Percentiles rank a stretch among this genome's conserved stretches.
phyloP scores from a whole-genome alignment of 2,329 filamentous ascomycete genomes.

The Coniochaeta sp. region DNA sequence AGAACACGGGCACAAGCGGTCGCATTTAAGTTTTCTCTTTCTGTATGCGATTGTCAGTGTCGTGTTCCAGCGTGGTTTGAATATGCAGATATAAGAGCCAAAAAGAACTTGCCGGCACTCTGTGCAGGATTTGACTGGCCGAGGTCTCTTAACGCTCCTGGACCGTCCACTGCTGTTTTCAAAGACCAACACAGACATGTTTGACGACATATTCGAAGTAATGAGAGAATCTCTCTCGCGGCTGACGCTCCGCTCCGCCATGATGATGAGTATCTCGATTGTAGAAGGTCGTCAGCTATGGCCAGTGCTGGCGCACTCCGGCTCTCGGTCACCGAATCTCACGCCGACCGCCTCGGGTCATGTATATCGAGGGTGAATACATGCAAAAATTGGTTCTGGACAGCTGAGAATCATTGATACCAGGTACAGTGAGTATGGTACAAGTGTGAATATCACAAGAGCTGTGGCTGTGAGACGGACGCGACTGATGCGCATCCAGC shows the following conservation, averaged over 20 bases:
- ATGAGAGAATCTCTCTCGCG: not conserved
- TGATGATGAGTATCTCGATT: not conserved
- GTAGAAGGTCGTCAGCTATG: not conserved
- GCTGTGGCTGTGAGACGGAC: not conserved
- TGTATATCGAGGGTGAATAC: not conserved
- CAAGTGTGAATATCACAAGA: not conserved
- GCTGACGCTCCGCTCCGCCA: not conserved
- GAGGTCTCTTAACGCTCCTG: conserved; percentile 40
- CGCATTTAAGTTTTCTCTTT: conserved; percentile 49
- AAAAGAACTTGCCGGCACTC: conserved; percentile 34
- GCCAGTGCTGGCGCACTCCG: not conserved
- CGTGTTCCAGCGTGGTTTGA: not conserved
- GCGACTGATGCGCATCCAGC: not conserved
- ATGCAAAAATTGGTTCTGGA: not conserved
- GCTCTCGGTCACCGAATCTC: not conserved
- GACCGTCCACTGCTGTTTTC: conserved; percentile 1
- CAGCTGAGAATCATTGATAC: not conserved
- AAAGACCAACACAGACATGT: conserved; percentile 5
- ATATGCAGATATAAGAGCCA: not conserved
- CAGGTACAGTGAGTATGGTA: not conserved
- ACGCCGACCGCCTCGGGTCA: not conserved
- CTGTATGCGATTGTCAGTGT: conserved; percentile 2
- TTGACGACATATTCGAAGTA: not conserved
- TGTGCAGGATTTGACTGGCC: conserved; percentile 48
- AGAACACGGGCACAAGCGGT: conserved; percentile 46